A percentile compares a stretch with the other conserved stretches of the same genome.
Evolutionary conservation across 257 asterid genomes (phyloP).

Genomic region (Petrea volubilis): DNA sequence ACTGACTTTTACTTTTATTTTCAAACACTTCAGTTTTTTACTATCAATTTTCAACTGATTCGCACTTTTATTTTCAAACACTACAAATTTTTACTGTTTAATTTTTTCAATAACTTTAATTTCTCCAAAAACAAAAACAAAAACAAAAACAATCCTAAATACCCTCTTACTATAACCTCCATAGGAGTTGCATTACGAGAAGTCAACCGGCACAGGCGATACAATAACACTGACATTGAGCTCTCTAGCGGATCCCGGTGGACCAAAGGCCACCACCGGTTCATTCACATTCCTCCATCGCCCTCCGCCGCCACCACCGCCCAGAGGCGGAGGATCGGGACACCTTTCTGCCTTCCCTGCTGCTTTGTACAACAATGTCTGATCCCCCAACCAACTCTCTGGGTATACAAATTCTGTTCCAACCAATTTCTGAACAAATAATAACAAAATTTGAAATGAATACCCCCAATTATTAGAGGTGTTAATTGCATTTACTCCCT

Average conservation of each 20-base stretch:
- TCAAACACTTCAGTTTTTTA: too few relatives aligned
- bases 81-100: too few relatives aligned
- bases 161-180: too few relatives aligned
- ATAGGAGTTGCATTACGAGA: conserved; percentile 58
- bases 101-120: too few relatives aligned
- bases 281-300: conserved; percentile 50
- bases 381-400: conserved; percentile 89
- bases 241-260: conserved; percentile 93
- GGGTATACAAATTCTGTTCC: conserved; percentile 81
- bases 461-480: too few relatives aligned
- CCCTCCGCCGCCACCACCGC: conserved; percentile 28
- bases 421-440: conserved; percentile 10
- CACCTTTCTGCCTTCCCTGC: conserved; percentile 78
- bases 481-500: too few relatives aligned
- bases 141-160: too few relatives aligned
- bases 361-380: conserved; percentile 66
- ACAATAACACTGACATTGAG: conserved; percentile 91
- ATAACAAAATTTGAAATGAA: background rate
- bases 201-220: conserved; percentile 65
- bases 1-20: too few relatives aligned
- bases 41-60: too few relatives aligned
- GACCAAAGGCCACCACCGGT: conserved; percentile 89
- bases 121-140: too few relatives aligned
- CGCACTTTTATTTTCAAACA: too few relatives aligned
- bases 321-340: conserved; percentile 69